Percentiles rank a stretch among this genome's conserved stretches.
These are phyloP conservation scores for Cladosporium halotolerans DNA, from an alignment of 2,329 filamentous ascomycete species.

Conservation along the genomic window DNA sequence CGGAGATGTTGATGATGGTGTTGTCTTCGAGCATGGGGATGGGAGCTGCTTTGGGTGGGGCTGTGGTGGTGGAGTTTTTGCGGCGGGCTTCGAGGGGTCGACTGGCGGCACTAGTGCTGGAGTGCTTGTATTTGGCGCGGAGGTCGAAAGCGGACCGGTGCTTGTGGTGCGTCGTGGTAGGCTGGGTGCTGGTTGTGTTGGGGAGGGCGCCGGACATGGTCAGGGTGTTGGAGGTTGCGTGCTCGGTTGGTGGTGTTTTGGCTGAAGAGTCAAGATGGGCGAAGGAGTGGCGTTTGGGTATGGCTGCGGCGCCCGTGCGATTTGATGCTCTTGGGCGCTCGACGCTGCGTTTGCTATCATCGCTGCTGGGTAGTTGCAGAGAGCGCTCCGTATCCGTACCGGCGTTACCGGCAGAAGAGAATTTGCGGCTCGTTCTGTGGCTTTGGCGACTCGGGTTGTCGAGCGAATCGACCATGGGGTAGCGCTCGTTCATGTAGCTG, in stretches of 20 bases:
- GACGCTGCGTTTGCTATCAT: slow-evolving; percentile 9
- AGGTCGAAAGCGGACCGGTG: slow-evolving; percentile 30
- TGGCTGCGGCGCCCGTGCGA: not conserved
- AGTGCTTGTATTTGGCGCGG: slow-evolving; percentile 27
- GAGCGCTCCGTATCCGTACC: slow-evolving; percentile 8
- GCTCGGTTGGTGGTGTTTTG: slow-evolving; percentile 8
- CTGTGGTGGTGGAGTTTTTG: slow-evolving; percentile 15
- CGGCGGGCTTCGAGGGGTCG: slow-evolving; percentile 22
- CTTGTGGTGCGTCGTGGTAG: not conserved
- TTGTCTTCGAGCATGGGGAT: slow-evolving; percentile 25
- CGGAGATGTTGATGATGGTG: slow-evolving; percentile 28
- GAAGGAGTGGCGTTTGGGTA: slow-evolving; percentile 4
- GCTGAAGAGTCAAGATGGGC: slow-evolving; percentile 6
- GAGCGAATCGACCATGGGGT: slow-evolving; percentile 35
- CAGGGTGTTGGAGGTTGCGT: not conserved
- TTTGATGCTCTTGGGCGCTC: slow-evolving; percentile 11
- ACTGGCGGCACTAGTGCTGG: slow-evolving; percentile 10
- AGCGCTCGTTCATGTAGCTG: slow-evolving; percentile 41
- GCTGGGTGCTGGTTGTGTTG: not conserved
- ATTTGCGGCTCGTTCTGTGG: slow-evolving; percentile 4
- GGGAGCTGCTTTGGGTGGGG: slow-evolving; percentile 7
- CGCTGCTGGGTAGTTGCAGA: slow-evolving; percentile 1
- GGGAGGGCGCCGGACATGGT: not conserved
- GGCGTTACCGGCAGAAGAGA: slow-evolving; percentile 1
- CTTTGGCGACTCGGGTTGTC: slow-evolving; percentile 20